Base-by-base conservation (phyloP, 495 filamentous ascomycete species). In the Acidiella bohemica region DNA sequence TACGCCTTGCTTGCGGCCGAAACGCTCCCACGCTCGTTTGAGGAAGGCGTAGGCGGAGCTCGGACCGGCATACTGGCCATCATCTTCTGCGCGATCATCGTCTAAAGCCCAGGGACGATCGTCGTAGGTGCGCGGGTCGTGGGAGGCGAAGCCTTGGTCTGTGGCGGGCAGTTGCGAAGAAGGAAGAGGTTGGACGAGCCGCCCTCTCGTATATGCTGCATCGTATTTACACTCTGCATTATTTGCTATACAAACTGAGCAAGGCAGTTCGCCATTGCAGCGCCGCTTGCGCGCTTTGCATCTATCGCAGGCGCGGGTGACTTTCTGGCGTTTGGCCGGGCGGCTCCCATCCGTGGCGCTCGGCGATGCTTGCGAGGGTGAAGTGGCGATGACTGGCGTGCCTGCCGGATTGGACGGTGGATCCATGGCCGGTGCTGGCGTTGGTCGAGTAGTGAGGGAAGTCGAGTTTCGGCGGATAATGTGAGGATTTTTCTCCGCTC, bases 231-330 rank as follows among this genome's bases (percentile, higher is more conserved):
- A 49, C 3, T 38, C 22, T 9, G 10, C 31, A 11, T 22, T 22
- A 8, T 21, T 17, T 19, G 28, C 6, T 13, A 8, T 18, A 36
- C 46, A 40, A 26, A 32, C 14, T 13, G 20, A 4, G 27, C 47
- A 50, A 5, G 47, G 47, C 20, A 21, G 24, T 16, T 38, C 34
- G 13, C 42, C 47, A 20, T 10, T 36, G 32, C 47, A 50, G 8
- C 42, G 25, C 28, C 36, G 17, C 21, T 50, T 50, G 22, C 35
- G 14, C 32, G 36, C 17, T 29, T 50, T 49, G 34, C 46, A 49
- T 21, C 11, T 33, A 32, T 50, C 47, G 35, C 47, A 50, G 2
- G 47, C 47, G 16, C 47, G 34, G 3, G 35, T 46, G 16, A 42
- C 37, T 34, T 46, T 46, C 18, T 24, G 41, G 10, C 46, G 33